Evolutionary conservation across 2,329 filamentous ascomycete genomes (phyloP), one percentile per base, ranked within the genome.

Genomic region (Pseudophaeomoniella oleicola): DNA sequence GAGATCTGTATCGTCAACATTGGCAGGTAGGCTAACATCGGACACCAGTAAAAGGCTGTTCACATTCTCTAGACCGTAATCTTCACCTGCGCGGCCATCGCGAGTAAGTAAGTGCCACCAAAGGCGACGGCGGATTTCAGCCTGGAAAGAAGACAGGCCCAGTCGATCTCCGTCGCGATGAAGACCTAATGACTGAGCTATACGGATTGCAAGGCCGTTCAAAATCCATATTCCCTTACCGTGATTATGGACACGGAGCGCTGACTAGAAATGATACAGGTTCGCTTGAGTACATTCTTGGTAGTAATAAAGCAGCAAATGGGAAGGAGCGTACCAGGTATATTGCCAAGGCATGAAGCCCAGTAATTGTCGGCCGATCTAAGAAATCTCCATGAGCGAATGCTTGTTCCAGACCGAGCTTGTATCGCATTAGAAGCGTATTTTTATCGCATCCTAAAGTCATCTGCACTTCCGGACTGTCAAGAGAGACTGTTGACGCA

Each of bases 221-320:
- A 71, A 51, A 33, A 66, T 63, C 66, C 67, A 73, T 36, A 65
- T 62, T 0, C 63, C 63, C 27, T 66, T 60, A 9, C 62, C 56
- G 40, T 69, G 66, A 30, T 42, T 49, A 15, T 59, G 60, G 1
- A 45, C 44, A 14, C 58, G 54, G 30, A 65, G 59, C 5, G 49
- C 62, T 30, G 75, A n/a, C 22, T 27, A 27, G 9, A n/a, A 27
- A 6, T 6, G n/a, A 27, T n/a, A n/a, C n/a, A n/a, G n/a, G 22
- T 6, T 27, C n/a, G n/a, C n/a, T 6, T 27, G 22, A 27, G 6
- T 27, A 27, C 9, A 6, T 9, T 27, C 6, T 27, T 27, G n/a
- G n/a, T n/a, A n/a, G n/a, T n/a, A n/a, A n/a, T n/a, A n/a, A n/a
- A n/a, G n/a, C n/a, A n/a, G n/a, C n/a, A n/a, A n/a, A n/a, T n/a